phyloP scores from a whole-genome alignment of 495 filamentous ascomycete species.

The Penicillium parvum region DNA sequence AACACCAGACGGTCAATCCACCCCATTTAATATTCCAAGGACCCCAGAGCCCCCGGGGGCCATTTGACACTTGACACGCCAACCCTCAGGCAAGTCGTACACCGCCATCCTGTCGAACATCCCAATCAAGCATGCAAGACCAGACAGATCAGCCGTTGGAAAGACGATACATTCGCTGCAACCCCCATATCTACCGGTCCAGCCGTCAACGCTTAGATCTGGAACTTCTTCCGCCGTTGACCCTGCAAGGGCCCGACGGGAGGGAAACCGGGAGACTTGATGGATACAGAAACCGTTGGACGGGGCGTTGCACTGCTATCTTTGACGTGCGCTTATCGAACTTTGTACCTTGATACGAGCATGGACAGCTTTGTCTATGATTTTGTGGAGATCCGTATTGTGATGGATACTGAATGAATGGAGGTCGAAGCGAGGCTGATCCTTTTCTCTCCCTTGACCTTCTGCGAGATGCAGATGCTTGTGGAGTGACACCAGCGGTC shows the following conservation, averaged over 20 bases:
- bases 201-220: slow-evolving; percentile 18
- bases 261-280: slow-evolving; percentile 18
- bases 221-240: slow-evolving; percentile 13
- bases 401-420: too few relatives aligned
- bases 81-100: slow-evolving; percentile 29
- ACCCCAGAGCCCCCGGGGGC: slow-evolving; percentile 7
- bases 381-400: too few relatives aligned
- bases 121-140: slow-evolving; percentile 22
- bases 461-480: slow-evolving; percentile 13
- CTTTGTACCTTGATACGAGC: too few relatives aligned
- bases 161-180: slow-evolving; percentile 18
- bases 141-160: slow-evolving; percentile 24
- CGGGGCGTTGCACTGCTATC: slow-evolving; percentile 11
- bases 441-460: slow-evolving; percentile 14
- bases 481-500: slow-evolving; percentile 27
- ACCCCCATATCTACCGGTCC: slow-evolving; percentile 10
- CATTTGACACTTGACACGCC: slow-evolving; percentile 10
- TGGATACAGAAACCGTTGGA: slow-evolving; percentile 33
- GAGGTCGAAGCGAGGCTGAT: slow-evolving; percentile 8
- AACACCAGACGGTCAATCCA: background rate
- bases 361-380: too few relatives aligned
- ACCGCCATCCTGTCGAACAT: slow-evolving; percentile 33
- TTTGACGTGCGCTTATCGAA: too few relatives aligned
- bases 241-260: slow-evolving; percentile 41
- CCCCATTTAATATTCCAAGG: slow-evolving; percentile 20